Conservation (phyloP, 208 protist species). For the Acanthamoeba sp. region DNA sequence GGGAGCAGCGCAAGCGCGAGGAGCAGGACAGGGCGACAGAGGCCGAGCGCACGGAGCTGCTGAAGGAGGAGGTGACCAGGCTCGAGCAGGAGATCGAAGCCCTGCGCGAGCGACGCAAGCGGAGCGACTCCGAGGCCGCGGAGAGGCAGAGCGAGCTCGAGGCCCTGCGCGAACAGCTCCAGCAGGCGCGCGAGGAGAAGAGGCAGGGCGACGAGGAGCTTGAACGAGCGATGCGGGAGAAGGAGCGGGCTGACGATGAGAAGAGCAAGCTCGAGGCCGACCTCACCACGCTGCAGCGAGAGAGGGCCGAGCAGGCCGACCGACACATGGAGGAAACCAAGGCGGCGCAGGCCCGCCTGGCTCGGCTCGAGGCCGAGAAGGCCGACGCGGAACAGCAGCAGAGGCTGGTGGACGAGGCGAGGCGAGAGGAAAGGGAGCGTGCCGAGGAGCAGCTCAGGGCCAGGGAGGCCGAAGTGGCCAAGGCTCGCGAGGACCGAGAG, state of each 20-base stretch:
- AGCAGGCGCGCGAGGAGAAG: background rate
- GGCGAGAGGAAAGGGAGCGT: too few species aligned
- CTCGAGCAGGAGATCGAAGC: background rate
- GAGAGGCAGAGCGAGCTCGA: constrained; percentile 1
- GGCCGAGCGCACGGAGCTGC: background rate
- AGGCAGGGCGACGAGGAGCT: background rate
- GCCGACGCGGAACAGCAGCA: too few species aligned
- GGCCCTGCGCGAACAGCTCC: background rate
- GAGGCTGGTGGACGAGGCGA: too few species aligned
- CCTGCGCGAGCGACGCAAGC: background rate
- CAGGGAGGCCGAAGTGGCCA: background rate
- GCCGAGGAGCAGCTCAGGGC: too few species aligned
- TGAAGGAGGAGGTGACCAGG: constrained; percentile 14
- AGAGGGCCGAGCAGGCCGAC: background rate
- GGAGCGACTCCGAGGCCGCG: background rate
- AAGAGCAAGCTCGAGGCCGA: background rate
- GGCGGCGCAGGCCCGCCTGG: too few species aligned
- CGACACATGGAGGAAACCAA: too few species aligned
- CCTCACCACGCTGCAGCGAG: background rate
- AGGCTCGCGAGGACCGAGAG: too few species aligned
- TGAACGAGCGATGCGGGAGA: background rate
- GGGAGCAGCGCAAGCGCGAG: background rate
- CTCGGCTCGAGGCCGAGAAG: too few species aligned
- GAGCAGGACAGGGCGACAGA: background rate
- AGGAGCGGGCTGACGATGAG: background rate